Evolutionary conservation across 2,329 filamentous ascomycete genomes (phyloP), one percentile per base, ranked within the genome.

Genomic region (Geoglossum cookeanum): DNA sequence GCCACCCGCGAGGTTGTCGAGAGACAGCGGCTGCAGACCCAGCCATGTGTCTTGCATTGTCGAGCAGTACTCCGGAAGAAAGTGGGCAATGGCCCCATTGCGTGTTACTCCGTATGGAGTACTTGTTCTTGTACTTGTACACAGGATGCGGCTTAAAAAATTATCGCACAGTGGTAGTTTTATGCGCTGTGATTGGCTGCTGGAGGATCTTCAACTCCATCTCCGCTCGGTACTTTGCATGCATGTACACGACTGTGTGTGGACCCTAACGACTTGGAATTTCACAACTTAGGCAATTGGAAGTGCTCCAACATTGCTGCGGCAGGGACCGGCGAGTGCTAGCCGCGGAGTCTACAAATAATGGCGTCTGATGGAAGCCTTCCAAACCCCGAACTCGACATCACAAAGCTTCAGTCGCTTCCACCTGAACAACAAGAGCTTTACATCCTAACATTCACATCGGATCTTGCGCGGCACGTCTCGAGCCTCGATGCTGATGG

Each of bases 341-440:
- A 35, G 22, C 15, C 37, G 29, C 5, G 7, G 30, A 37, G 32
- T 22, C 42, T 45, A 35, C 4, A 35, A 37, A 17, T 32, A 37
- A 53, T 53, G 49, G 30, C 49, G 7, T 35, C 49, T 13, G 30
- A 53, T 22, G 32, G 49, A 35, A 53, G 30, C 29, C 49, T 53
- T 37, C 49, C 49, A 32, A 83, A 80, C 66, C 84, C 83, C 55
- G 86, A 95, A 74, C 85, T 98, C 68, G 90, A 98, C 68, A 73
- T 95, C 63, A 74, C 83, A 65, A 95, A 95, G 76, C 82, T 98
- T 53, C 85, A 95, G 70, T 78, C 86, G 56, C 80, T 97, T 52
- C 87, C 91, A 48, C 81, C 87, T 57, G 92, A 98, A 72, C 92
- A 98, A 69, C 92, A 98, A 71, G 90, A 96, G 65, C 80, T 98